Conservation (phyloP, 441 rosid species). For the Manihot esculenta region DNA sequence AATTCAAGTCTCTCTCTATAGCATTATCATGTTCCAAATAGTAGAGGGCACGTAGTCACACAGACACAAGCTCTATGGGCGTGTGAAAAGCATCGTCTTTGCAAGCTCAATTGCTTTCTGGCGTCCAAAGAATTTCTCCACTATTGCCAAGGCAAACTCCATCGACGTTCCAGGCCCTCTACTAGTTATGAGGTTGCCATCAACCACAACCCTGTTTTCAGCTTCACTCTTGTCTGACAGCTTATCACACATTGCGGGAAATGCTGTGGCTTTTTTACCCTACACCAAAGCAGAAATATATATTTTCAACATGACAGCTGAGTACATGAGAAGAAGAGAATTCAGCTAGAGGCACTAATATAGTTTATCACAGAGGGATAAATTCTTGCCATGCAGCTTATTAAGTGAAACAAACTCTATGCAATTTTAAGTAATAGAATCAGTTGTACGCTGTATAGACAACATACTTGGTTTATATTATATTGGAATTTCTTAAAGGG, state of each 20-base stretch:
- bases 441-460: not conserved
- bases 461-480: not conserved
- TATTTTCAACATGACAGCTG: not conserved
- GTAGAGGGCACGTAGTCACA: not conserved
- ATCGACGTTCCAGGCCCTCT: slow-evolving; percentile 83
- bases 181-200: slow-evolving; percentile 90
- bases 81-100: slow-evolving; percentile 53
- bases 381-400: too few species aligned
- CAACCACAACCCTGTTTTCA: slow-evolving; percentile 78
- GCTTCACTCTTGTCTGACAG: slow-evolving; percentile 66
- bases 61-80: slow-evolving; percentile 5
- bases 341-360: not conserved
- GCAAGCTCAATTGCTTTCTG: slow-evolving; percentile 68
- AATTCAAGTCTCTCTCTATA: slow-evolving; percentile 1
- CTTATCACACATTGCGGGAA: slow-evolving; percentile 78
- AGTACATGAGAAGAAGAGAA: not conserved
- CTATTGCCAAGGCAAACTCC: slow-evolving; percentile 81
- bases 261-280: slow-evolving; percentile 95
- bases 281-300: slow-evolving; percentile 21
- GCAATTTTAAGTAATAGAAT: too few species aligned
- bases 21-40: not conserved
- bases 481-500: too few species aligned
- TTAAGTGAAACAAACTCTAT: too few species aligned
- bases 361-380: too few species aligned
- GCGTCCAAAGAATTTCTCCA: slow-evolving; percentile 78